phyloP scores from a whole-genome alignment of 2,329 filamentous ascomycete species.

The Fonsecaea monophora region DNA sequence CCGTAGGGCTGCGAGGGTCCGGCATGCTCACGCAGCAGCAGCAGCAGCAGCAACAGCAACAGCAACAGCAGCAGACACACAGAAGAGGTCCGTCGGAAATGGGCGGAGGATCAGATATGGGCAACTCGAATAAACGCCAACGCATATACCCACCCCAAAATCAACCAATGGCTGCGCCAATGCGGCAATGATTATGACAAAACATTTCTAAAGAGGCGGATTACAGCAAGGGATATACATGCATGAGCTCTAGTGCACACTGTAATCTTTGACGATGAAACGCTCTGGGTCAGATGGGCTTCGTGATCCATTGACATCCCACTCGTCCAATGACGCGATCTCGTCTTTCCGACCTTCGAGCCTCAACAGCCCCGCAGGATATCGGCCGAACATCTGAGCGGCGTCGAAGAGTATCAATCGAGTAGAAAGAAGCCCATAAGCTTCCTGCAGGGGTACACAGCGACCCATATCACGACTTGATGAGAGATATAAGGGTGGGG shows the following conservation, averaged over 20 bases:
- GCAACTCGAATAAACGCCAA: constrained; percentile 34
- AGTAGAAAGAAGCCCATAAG: background rate
- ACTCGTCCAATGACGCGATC: background rate
- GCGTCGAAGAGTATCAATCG: background rate
- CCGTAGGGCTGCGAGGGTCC: constrained; percentile 29
- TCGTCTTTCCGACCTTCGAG: background rate
- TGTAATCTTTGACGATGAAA: background rate
- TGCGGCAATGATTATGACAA: constrained; percentile 28
- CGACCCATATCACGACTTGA: constrained; percentile 28
- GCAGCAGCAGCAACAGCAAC: background rate
- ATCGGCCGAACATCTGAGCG: background rate
- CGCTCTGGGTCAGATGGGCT: background rate
- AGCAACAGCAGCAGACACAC: constrained; percentile 18
- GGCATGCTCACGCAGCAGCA: constrained; percentile 24
- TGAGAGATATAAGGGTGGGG: constrained; percentile 18
- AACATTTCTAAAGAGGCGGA: background rate
- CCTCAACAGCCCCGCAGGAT: background rate
- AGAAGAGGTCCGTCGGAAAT: constrained; percentile 35
- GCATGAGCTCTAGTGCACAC: background rate
- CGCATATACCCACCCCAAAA: constrained; percentile 33
- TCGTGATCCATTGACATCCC: background rate
- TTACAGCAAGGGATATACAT: background rate
- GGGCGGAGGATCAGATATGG: constrained; percentile 32
- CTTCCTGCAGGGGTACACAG: constrained; percentile 24
- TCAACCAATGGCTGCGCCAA: constrained; percentile 33